A percentile compares a stretch with the other conserved stretches of the same genome.
Conservation (phyloP, 2,329 filamentous ascomycete genomes). For the Xenoacremonium recifei region DNA sequence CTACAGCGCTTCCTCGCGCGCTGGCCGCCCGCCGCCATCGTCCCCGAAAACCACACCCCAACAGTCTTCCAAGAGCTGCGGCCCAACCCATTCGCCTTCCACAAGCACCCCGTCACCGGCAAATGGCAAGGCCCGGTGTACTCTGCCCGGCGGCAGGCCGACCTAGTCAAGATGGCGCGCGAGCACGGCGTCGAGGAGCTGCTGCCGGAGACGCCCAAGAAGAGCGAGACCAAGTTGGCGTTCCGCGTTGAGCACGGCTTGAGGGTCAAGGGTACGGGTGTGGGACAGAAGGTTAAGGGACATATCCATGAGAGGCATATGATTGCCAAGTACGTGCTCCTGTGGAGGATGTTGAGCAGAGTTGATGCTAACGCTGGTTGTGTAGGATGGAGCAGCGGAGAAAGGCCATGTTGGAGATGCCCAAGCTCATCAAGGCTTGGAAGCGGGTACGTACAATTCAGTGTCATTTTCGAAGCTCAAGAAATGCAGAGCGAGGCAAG, state of each 20-base stretch:
- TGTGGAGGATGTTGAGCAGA: neutral
- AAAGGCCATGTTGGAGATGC: slow-evolving; percentile 94
- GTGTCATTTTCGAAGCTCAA: no score
- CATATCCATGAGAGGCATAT: slow-evolving; percentile 88
- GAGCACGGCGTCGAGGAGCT: slow-evolving; percentile 78
- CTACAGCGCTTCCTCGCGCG: slow-evolving; percentile 85
- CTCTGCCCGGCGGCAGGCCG: slow-evolving; percentile 84
- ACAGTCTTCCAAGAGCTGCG: slow-evolving; percentile 55
- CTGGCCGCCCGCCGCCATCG: slow-evolving; percentile 72
- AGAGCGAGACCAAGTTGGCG: slow-evolving; percentile 67
- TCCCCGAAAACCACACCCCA: slow-evolving; percentile 43
- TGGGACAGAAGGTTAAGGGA: slow-evolving; percentile 92
- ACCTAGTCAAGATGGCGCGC: slow-evolving; percentile 82
- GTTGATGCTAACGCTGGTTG: slow-evolving; percentile 17
- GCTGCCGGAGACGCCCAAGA: slow-evolving; percentile 74
- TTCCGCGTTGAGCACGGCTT: slow-evolving; percentile 76
- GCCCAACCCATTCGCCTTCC: slow-evolving; percentile 78
- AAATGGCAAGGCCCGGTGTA: slow-evolving; percentile 81
- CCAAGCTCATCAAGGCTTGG: slow-evolving; percentile 86
- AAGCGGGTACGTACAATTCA: slow-evolving; percentile 80
- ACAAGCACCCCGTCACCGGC: slow-evolving; percentile 75
- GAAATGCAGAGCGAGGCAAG: neutral
- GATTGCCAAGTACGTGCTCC: slow-evolving; percentile 61
- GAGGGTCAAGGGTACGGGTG: slow-evolving; percentile 87
- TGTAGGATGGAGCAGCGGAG: slow-evolving; percentile 79